Conservation (phyloP, 495 filamentous ascomycete species). For the Daldinia decipiens region DNA sequence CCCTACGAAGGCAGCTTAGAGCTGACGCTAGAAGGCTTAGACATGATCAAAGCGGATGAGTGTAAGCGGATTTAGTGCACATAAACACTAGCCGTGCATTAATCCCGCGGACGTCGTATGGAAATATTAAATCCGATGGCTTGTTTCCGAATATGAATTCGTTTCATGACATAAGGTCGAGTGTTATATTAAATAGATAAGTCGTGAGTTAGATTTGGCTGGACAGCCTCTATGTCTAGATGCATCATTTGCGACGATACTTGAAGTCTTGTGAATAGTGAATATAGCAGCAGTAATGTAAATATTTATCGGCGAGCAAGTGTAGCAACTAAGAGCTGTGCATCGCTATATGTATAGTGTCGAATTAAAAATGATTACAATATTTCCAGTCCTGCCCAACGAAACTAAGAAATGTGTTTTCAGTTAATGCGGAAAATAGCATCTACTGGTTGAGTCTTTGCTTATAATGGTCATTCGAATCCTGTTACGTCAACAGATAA, state of each 20-base stretch:
- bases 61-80: conserved; percentile 27
- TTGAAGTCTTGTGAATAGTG: too few relatives aligned
- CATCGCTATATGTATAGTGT: background rate
- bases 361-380: background rate
- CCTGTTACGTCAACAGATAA: conserved; percentile 8
- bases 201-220: too few relatives aligned
- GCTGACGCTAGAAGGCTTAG: conserved; percentile 26
- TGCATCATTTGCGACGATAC: too few relatives aligned
- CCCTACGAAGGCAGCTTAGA: conserved; percentile 15
- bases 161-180: too few relatives aligned
- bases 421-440: background rate
- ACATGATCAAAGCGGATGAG: background rate
- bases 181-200: too few relatives aligned
- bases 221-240: too few relatives aligned
- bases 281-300: too few relatives aligned
- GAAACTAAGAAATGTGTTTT: background rate
- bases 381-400: background rate
- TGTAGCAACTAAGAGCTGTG: too few relatives aligned
- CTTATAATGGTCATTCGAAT: conserved; percentile 6
- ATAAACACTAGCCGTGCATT: conserved; percentile 9
- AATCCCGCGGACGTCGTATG: conserved; percentile 18
- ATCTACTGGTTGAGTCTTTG: background rate
- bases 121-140: conserved; percentile 8
- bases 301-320: too few relatives aligned
- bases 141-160: background rate